phyloP scores from a whole-genome alignment of 2,329 filamentous ascomycete genomes.

The Raffaelea ambrosiae region DNA sequence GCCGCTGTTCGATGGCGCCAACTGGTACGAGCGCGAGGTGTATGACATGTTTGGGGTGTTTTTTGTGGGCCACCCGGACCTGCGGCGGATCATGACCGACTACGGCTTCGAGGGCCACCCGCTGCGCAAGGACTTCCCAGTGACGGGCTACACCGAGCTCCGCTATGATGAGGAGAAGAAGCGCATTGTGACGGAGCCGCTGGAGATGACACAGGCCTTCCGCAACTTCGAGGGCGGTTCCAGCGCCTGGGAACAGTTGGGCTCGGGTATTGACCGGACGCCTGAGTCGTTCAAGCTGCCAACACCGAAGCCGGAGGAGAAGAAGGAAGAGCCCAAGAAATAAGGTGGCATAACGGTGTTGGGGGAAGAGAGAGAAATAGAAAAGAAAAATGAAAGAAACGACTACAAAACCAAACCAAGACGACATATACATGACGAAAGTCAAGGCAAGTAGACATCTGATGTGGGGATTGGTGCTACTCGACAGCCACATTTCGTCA shows the following conservation, averaged over 20 bases:
- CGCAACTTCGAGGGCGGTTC: conserved; percentile 93
- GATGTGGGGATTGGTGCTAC: too few relatives aligned
- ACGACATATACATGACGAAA: too few relatives aligned
- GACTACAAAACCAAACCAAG: too few relatives aligned
- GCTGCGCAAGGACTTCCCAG: conserved; percentile 91
- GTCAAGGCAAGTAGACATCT: too few relatives aligned
- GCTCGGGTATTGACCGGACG: conserved; percentile 63
- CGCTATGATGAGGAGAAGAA: conserved; percentile 98
- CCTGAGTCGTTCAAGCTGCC: conserved; percentile 90
- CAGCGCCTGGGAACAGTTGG: conserved; percentile 59
- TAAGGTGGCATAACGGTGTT: conserved; percentile 32
- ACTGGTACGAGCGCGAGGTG: conserved; percentile 98
- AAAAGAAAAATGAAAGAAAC: too few relatives aligned
- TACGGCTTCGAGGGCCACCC: conserved; percentile 99
- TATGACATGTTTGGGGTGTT: conserved; percentile 98
- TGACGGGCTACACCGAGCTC: conserved; percentile 97
- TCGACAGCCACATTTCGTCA: neutral
- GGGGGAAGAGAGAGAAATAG: neutral
- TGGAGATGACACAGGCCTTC: conserved; percentile 97
- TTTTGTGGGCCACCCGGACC: conserved; percentile 89
- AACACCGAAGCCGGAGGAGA: conserved; percentile 88
- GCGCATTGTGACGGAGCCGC: conserved; percentile 93
- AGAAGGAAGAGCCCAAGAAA: conserved; percentile 88
- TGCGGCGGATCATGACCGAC: conserved; percentile 97
- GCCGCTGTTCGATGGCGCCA: conserved; percentile 82